These are phyloP conservation scores for Phytophthora colocasiae DNA, from an alignment of 352 stramenopile genomes.

Conservation along the genomic window DNA sequence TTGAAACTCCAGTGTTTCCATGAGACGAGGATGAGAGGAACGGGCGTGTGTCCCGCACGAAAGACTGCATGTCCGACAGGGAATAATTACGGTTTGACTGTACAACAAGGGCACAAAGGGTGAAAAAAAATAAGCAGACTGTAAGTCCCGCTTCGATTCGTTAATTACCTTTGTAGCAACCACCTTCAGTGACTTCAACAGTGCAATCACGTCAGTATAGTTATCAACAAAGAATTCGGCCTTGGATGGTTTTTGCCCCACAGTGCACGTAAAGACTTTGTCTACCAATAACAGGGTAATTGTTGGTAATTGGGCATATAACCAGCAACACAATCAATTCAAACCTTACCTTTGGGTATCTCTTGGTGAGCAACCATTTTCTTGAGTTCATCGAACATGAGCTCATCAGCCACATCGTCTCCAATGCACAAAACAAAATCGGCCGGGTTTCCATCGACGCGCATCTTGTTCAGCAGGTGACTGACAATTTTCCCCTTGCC, in stretches of 20 bases:
- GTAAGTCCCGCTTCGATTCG: not conserved
- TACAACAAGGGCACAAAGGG: not conserved
- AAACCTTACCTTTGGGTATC: slow-evolving; percentile 52
- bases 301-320: slow-evolving; percentile 4
- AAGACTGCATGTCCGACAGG: slow-evolving; percentile 85
- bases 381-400: slow-evolving; percentile 93
- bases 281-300: slow-evolving; percentile 47
- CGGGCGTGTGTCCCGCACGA: slow-evolving; percentile 60
- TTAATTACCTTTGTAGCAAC: slow-evolving; percentile 73
- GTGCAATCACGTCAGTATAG: slow-evolving; percentile 93
- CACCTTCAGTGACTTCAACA: slow-evolving; percentile 87
- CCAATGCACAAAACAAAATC: slow-evolving; percentile 98
- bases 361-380: slow-evolving; percentile 49
- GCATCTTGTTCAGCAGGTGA: slow-evolving; percentile 90
- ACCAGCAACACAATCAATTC: not conserved
- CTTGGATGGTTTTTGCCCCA: slow-evolving; percentile 98
- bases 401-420: slow-evolving; percentile 98
- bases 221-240: slow-evolving; percentile 97
- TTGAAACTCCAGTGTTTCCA: slow-evolving; percentile 36
- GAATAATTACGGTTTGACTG: slow-evolving; percentile 88
- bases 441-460: slow-evolving; percentile 65
- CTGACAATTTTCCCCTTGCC: slow-evolving; percentile 97
- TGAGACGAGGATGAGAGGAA: slow-evolving; percentile 64
- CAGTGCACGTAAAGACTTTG: slow-evolving; percentile 95
- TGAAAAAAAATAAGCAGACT: not conserved